Base-by-base conservation (phyloP, 2,329 filamentous ascomycete species). In the Calonectria crousiana region DNA sequence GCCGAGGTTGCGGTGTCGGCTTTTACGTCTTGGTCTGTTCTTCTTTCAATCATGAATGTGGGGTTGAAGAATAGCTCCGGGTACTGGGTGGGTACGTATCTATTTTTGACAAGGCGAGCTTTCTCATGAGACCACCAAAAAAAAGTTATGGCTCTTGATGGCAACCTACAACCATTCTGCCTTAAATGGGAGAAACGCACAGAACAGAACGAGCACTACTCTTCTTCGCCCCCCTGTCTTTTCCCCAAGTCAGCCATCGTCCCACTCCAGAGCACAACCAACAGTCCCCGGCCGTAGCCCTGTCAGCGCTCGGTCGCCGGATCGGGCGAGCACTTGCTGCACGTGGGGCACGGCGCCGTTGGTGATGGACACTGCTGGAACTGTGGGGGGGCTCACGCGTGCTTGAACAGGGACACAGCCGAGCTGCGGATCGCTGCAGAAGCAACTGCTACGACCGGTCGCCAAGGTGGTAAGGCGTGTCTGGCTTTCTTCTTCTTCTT, bases 291-390 rank as follows among this genome's bases (percentile, higher is more conserved):
- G 36, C 28, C 18, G 28, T 32, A 18, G 49, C 49, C 23, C 23
- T 36, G 23, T 62, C 34, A 34, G 56, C 30, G 38, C 73, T 79
- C 78, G 78, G 78, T 79, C 75, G 71, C 76, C 67, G 60, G 71
- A 79, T 79, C 72, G 65, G 76, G 78, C 28, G 52, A 73, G 51
- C 60, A 72, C 41, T 49, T 32, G 60, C 36, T 36, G 23, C 77
- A 79, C 78, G 78, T 79, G 78, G 74, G 73, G 75, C 65, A 47
- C 38, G 34, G 26, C 52, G 14, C 38, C 44, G 69, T 65, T 34
- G 56, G 44, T 71, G 66, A 71, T 66, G 71, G 49, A 30, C 71
- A 38, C 34, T 60, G 64, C 32, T 23, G 56, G 26, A 13, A 10
- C 3, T 11, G 20, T 20, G 20, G 6, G n/a, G 20, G 44, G 51